Conservation (phyloP, 495 filamentous ascomycete genomes). For the Cercophora sp. region DNA sequence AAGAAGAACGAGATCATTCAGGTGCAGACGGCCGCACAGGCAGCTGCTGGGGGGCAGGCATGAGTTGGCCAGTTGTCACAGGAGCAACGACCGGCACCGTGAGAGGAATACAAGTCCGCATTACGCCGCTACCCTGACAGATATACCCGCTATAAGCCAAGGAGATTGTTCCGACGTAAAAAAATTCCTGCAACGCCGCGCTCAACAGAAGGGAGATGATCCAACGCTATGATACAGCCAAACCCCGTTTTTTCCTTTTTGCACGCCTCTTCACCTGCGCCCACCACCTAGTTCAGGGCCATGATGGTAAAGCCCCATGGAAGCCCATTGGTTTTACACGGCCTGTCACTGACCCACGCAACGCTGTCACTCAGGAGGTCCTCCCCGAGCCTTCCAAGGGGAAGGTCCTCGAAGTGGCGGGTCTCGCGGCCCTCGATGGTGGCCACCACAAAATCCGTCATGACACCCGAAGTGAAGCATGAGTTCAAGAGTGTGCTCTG, state of each 20-base stretch:
- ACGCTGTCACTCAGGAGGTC: conserved; percentile 21
- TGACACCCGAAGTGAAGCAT: conserved; percentile 22
- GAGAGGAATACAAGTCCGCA: too few species aligned
- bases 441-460: conserved; percentile 20
- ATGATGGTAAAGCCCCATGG: conserved; percentile 38
- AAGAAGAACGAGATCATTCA: conserved; percentile 58
- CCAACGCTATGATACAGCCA: not conserved
- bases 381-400: conserved; percentile 8
- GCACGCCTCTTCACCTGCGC: not conserved
- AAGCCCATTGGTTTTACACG: conserved; percentile 30
- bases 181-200: conserved; percentile 22
- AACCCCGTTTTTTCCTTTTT: not conserved
- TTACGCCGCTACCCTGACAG: too few species aligned
- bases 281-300: conserved; percentile 30
- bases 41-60: conserved; percentile 15
- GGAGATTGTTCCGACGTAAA: too few species aligned
- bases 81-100: too few species aligned
- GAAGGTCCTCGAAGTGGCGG: conserved; percentile 8
- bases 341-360: conserved; percentile 22
- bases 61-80: too few species aligned
- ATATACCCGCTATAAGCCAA: too few species aligned
- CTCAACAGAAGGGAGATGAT: conserved; percentile 17
- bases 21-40: conserved; percentile 40
- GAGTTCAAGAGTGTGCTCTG: conserved; percentile 14
- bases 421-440: conserved; percentile 14